A percentile compares a stretch with the other conserved stretches of the same genome.
phyloP scores from a whole-genome alignment of 2,329 filamentous ascomycete species.

The Aspergillus texensis region DNA sequence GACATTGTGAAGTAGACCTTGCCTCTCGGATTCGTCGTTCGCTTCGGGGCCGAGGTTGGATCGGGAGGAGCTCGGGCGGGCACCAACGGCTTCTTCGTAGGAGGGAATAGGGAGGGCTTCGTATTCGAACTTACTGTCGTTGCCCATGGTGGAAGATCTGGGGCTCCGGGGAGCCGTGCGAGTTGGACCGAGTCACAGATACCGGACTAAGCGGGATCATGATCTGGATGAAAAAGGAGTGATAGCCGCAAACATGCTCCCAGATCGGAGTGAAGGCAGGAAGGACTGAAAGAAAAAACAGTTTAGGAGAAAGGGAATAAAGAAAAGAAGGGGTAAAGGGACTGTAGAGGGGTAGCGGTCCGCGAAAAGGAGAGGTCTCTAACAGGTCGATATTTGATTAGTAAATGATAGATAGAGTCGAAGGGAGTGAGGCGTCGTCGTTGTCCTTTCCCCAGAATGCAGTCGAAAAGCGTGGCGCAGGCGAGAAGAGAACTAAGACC shows the following conservation, averaged over 20 bases:
- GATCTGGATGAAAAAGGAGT: constrained; percentile 39
- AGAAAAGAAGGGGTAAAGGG: constrained; percentile 3
- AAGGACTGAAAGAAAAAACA: background rate
- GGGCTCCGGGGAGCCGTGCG: constrained; percentile 36
- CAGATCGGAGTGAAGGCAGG: constrained; percentile 8
- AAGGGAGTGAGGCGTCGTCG: constrained; percentile 9
- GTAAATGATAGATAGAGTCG: constrained; percentile 5
- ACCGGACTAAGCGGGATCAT: constrained; percentile 40
- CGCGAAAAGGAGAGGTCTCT: background rate
- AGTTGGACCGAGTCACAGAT: constrained; percentile 32
- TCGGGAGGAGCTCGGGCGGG: constrained; percentile 55
- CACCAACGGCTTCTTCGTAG: constrained; percentile 78
- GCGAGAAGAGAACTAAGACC: constrained; percentile 13
- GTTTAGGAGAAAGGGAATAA: constrained; percentile 1
- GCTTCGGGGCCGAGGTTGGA: constrained; percentile 56
- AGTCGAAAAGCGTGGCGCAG: constrained; percentile 17
- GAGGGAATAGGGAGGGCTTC: constrained; percentile 73
- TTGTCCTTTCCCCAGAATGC: constrained; percentile 11
- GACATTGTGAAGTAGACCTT: constrained; percentile 69
- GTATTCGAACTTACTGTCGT: constrained; percentile 60
- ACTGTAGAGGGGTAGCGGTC: constrained; percentile 1
- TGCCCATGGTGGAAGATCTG: constrained; percentile 40
- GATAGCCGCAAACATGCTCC: constrained; percentile 35
- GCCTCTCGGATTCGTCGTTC: constrained; percentile 73
- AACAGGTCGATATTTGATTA: constrained; percentile 1